Conservation (phyloP, 2,329 filamentous ascomycete species). For the Xylaria sp. region DNA sequence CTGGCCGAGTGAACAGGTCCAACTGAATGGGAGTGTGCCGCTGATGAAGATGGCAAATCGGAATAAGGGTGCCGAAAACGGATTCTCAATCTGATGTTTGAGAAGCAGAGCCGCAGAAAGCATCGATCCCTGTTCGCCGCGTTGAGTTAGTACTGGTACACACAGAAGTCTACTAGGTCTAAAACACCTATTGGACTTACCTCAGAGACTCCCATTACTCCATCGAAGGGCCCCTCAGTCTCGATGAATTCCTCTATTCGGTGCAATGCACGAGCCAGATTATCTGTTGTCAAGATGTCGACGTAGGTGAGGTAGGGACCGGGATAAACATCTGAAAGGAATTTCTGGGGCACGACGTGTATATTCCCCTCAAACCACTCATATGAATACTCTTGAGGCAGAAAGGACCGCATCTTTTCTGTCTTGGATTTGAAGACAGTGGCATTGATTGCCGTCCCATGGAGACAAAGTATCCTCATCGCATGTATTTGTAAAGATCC, state of each 20-base stretch:
- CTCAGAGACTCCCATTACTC: constrained; percentile 26
- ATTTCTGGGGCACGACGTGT: constrained; percentile 18
- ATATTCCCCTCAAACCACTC: constrained; percentile 25
- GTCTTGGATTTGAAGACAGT: constrained; percentile 23
- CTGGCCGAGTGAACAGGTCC: constrained; percentile 15
- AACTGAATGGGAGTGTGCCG: constrained; percentile 22
- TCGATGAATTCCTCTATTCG: constrained; percentile 26
- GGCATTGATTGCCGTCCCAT: constrained; percentile 25
- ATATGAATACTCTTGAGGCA: constrained; percentile 19
- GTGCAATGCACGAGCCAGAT: constrained; percentile 14
- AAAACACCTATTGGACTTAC: not conserved
- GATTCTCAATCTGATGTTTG: constrained; percentile 20
- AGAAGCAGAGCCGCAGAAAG: constrained; percentile 19
- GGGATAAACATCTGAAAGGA: constrained; percentile 23
- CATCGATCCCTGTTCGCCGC: constrained; percentile 16
- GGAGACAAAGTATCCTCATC: constrained; percentile 25
- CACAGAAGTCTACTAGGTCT: not conserved
- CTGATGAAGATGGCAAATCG: constrained; percentile 25
- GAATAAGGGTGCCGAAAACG: constrained; percentile 18
- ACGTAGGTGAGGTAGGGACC: constrained; percentile 25
- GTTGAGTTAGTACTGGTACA: constrained; percentile 4
- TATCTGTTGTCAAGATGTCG: constrained; percentile 20
- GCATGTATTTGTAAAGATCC: not conserved
- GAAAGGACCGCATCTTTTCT: constrained; percentile 19
- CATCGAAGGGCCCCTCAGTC: constrained; percentile 22